A percentile compares a stretch with the other conserved stretches of the same genome.
phyloP scores from a whole-genome alignment of 192 early-diverging fungal genomes.

The Fimicolochytrium jonesii region DNA sequence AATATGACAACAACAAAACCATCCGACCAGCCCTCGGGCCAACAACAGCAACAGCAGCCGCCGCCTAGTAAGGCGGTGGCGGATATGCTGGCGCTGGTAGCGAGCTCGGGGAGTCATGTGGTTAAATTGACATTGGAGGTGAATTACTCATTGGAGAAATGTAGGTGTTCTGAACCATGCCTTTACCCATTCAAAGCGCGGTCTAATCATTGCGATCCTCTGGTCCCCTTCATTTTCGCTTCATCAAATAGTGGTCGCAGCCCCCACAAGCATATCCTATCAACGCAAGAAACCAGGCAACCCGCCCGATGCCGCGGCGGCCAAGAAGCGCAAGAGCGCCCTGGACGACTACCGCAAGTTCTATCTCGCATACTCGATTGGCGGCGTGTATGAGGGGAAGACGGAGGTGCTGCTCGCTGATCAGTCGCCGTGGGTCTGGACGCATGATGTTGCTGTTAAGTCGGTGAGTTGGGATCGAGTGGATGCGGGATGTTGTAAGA shows the following conservation, averaged over 20 bases:
- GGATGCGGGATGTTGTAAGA: no score
- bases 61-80: no score
- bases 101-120: conserved; percentile 11
- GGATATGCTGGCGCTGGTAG: not conserved
- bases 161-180: not conserved
- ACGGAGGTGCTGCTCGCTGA: conserved; percentile 23
- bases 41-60: no score
- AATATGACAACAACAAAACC: no score
- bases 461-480: conserved; percentile 21
- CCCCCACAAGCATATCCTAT: no score
- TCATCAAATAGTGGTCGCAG: no score
- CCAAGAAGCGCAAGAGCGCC: conserved; percentile 2
- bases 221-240: no score
- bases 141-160: conserved; percentile 19
- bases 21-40: no score
- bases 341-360: conserved; percentile 27
- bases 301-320: no score
- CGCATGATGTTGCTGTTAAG: conserved; percentile 30
- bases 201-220: no score
- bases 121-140: conserved; percentile 20
- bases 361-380: conserved; percentile 28
- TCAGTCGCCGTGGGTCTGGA: conserved; percentile 10
- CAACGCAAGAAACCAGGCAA: no score
- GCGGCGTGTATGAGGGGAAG: conserved; percentile 28
- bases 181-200: no score